Percentiles rank a stretch among this genome's conserved stretches.
These are phyloP conservation scores for Xanthoconium purpureum DNA, from an alignment of 768 basidiomycete species.

Conservation along the genomic window DNA sequence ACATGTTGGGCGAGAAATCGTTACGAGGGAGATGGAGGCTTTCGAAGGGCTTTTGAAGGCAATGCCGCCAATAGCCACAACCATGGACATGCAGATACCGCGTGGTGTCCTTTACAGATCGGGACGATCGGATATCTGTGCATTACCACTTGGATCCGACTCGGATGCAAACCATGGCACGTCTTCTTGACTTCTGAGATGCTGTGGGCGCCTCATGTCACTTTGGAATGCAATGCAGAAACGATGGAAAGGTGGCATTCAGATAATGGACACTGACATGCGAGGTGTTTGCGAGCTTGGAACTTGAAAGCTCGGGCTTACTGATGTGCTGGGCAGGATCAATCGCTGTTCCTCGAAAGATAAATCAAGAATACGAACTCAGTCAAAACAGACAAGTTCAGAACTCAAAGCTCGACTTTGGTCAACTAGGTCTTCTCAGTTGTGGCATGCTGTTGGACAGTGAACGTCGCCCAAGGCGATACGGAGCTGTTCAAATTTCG, in stretches of 20 bases:
- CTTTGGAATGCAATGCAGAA: conserved; percentile 3
- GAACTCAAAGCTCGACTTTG: background rate
- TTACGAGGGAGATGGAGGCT: background rate
- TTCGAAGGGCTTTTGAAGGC: conserved; percentile 12
- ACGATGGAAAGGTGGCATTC: background rate
- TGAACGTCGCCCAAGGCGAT: background rate
- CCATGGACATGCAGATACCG: conserved; percentile 16
- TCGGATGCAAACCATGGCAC: background rate
- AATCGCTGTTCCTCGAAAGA: background rate
- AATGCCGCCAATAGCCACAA: conserved; percentile 14
- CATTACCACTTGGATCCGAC: conserved; percentile 6
- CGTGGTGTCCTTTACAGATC: conserved; percentile 8
- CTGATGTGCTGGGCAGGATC: background rate
- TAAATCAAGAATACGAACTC: background rate
- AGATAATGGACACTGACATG: no score
- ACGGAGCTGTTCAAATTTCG: background rate
- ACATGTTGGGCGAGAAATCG: conserved; percentile 12
- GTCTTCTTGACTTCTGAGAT: conserved; percentile 20
- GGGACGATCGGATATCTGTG: conserved; percentile 6
- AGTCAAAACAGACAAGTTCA: background rate
- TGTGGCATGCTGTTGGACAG: background rate
- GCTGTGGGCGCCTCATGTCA: conserved; percentile 10
- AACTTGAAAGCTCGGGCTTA: background rate
- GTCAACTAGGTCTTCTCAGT: background rate
- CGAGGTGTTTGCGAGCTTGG: no score